Evolutionary conservation across 208 protist genomes (phyloP), one percentile per base, ranked within the genome.

Genomic region (Leishmania arabica): DNA sequence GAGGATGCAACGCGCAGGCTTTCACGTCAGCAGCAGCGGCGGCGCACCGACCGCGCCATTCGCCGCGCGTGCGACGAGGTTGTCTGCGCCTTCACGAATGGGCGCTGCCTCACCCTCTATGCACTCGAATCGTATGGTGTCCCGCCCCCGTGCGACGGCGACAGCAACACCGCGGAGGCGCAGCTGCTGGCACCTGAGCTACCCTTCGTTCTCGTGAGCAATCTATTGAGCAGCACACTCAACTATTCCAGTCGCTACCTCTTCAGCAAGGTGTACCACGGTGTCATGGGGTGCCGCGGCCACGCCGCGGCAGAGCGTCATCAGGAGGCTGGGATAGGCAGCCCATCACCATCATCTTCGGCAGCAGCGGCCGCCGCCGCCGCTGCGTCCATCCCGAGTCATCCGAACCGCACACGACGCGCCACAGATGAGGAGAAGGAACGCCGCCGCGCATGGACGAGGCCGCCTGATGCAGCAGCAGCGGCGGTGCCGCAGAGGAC

Each of bases 11-110:
- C 34, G 9, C 40, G 24, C 66, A 2, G 13, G 21, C 68, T 6
- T 17, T 21, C 19, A 7, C 37, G 51, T 27, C 71, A 85, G 34
- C 69, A 83, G 19, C 19, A 75, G 17, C 68, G 66, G 17, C 68
- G 66, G 42, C 66, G 70, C 54, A 81, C 88, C 51, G 75, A 82
- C 13, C 77, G 69, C 4, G 80, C 91, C 27, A 86, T 96, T 19
- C 86, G 86, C 6, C 71, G 78, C 21, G 91, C 89, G 0, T 94
- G 93, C 75, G 85, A 93, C 81, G 93, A 96, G 65, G 60, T 96
- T 0, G 89, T 96, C 15, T 80, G 79, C 21, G 81, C 85, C 71
- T 82, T 94, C 60, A 96, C 85, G 21, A 79, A 65, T 47, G 85
- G 79, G 3, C 79, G 68, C n/a, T 86, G 88, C 21, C 69, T 78